A percentile compares a stretch with the other conserved stretches of the same genome.
These are phyloP conservation scores for Wickerhamiella brachini DNA, from an alignment of 805 yeast species.

Conservation along the genomic window DNA sequence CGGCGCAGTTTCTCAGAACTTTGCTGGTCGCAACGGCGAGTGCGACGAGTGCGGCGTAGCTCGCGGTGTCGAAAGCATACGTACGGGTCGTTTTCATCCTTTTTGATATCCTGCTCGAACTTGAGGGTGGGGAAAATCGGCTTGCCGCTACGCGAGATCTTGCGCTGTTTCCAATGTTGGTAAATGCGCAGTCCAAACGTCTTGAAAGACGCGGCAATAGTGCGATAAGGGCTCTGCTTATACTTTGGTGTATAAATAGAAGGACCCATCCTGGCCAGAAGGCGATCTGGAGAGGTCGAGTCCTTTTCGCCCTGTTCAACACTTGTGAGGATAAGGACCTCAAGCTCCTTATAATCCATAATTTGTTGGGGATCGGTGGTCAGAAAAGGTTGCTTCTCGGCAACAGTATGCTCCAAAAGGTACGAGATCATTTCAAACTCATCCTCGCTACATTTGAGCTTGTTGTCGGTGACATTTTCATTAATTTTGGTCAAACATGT, in stretches of 20 bases:
- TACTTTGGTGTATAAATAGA: constrained; percentile 15
- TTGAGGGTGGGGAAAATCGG: constrained; percentile 60
- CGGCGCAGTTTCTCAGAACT: constrained; percentile 71
- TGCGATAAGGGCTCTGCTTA: constrained; percentile 13
- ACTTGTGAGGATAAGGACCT: constrained; percentile 28
- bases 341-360: constrained; percentile 54
- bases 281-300: constrained; percentile 27
- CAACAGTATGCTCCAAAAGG: constrained; percentile 57
- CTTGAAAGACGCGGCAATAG: constrained; percentile 17
- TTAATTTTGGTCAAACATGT: constrained; percentile 39
- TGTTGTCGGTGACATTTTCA: constrained; percentile 10
- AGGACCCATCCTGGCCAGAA: constrained; percentile 15
- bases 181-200: constrained; percentile 55
- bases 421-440: constrained; percentile 75
- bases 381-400: constrained; percentile 77
- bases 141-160: constrained; percentile 55
- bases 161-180: constrained; percentile 68
- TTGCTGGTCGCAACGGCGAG: constrained; percentile 84
- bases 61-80: constrained; percentile 92
- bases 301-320: constrained; percentile 41
- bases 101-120: constrained; percentile 77
- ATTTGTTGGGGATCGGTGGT: constrained; percentile 74
- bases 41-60: constrained; percentile 87
- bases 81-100: constrained; percentile 73
- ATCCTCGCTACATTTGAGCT: constrained; percentile 46